Conservation (phyloP, 371 early-diverging fungal species). For the Rhizopus delemar region DNA sequence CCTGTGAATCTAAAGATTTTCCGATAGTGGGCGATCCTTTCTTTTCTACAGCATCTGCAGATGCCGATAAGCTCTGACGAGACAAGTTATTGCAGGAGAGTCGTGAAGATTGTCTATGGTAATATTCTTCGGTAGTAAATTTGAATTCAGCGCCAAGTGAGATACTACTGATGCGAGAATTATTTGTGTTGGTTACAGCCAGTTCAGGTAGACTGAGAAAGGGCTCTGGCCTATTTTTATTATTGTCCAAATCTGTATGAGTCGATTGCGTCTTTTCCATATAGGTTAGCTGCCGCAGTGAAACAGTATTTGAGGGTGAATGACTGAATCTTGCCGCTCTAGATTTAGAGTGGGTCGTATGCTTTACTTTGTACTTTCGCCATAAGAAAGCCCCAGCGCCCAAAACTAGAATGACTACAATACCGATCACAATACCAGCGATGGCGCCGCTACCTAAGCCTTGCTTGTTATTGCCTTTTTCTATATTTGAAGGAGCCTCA, state of each 20-base stretch:
- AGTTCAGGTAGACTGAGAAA: conserved; percentile 13
- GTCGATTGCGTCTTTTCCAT: background rate
- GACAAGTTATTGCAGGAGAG: background rate
- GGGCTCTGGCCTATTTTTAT: background rate
- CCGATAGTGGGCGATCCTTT: too few species aligned
- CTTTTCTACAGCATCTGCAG: too few species aligned
- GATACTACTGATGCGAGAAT: conserved; percentile 13
- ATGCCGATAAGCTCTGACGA: too few species aligned
- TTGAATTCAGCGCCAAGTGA: conserved; percentile 32
- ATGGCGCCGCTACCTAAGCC: conserved; percentile 35
- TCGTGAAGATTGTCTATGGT: conserved; percentile 1
- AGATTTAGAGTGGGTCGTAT: conserved; percentile 3
- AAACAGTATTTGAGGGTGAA: conserved; percentile 20
- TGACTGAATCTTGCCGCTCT: conserved; percentile 33
- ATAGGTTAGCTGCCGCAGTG: conserved; percentile 1
- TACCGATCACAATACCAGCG: conserved; percentile 42
- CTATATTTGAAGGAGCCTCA: background rate
- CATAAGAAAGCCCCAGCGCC: conserved; percentile 33
- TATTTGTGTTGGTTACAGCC: conserved; percentile 4
- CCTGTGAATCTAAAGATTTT: background rate
- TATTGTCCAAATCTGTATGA: background rate
- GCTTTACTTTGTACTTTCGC: conserved; percentile 9
- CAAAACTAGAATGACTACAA: conserved; percentile 26
- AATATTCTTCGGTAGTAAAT: conserved; percentile 9
- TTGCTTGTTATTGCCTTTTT: background rate